These are phyloP conservation scores for Eucalyptus globulus DNA, from an alignment of 345 rosid species.

Conservation along the genomic window DNA sequence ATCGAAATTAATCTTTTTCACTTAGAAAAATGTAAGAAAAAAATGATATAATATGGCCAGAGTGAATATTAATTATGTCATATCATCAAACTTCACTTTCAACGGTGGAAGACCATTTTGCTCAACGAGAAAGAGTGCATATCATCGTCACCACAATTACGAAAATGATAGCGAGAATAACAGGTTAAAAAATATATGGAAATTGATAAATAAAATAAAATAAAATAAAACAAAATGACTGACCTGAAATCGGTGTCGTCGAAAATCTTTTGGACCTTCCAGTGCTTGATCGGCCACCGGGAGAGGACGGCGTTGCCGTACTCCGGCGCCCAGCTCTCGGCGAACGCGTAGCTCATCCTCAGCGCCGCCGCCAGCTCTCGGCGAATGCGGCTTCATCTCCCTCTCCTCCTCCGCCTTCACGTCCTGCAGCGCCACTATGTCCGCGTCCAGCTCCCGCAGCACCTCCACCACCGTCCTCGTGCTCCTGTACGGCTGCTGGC, in stretches of 20 bases:
- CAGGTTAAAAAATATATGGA: not conserved
- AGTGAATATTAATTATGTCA: too few relatives aligned
- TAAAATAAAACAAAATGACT: not conserved
- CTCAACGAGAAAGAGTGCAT: not conserved
- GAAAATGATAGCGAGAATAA: not conserved
- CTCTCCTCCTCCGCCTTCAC: constrained; percentile 95
- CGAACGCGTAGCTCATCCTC: constrained; percentile 81
- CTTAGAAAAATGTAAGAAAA: too few relatives aligned
- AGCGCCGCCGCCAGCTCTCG: constrained; percentile 80
- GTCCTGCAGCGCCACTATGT: constrained; percentile 73
- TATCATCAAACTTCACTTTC: not conserved
- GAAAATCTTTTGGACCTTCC: constrained; percentile 65
- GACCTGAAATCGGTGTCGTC: constrained; percentile 90
- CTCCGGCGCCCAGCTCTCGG: constrained; percentile 99
- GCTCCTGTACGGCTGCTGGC: constrained; percentile 8
- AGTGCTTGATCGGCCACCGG: constrained; percentile 71
- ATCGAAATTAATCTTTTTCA: too few relatives aligned
- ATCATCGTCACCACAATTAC: not conserved
- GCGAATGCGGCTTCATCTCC: constrained; percentile 79
- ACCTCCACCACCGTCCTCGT: constrained; percentile 63
- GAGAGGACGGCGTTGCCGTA: constrained; percentile 90
- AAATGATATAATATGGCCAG: too few relatives aligned
- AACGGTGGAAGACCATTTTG: not conserved
- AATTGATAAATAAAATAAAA: not conserved
- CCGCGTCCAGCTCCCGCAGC: constrained; percentile 68